Conservation (phyloP, 805 yeast species). For the Candida silvicultrix region DNA sequence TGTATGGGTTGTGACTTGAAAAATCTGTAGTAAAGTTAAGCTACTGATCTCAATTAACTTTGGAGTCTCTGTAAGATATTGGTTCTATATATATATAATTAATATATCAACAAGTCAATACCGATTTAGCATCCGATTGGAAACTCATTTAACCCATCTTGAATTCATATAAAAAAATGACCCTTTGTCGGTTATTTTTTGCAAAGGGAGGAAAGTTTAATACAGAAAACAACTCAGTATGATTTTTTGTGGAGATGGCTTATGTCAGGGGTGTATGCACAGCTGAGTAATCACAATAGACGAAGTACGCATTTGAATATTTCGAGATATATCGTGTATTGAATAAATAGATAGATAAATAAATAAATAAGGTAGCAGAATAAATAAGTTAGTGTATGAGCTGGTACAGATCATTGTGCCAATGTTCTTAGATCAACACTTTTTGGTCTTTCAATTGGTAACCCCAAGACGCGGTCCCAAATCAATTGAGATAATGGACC, state of each 20-base stretch:
- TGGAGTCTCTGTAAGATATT: too few relatives aligned
- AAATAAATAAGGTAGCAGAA: too few relatives aligned
- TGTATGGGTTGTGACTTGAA: too few relatives aligned
- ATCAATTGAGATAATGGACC: slow-evolving; percentile 77
- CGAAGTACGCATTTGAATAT: too few relatives aligned
- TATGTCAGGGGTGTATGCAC: neutral
- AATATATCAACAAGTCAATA: too few relatives aligned
- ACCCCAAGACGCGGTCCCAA: slow-evolving; percentile 70
- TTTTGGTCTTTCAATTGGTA: slow-evolving; percentile 82
- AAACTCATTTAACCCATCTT: neutral
- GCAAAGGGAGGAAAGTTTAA: neutral
- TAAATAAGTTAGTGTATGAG: too few relatives aligned
- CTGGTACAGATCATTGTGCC: neutral
- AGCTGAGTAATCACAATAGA: neutral
- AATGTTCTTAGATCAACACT: slow-evolving; percentile 19
- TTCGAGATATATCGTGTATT: neutral
- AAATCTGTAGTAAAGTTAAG: too few relatives aligned
- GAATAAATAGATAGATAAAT: neutral
- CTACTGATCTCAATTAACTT: too few relatives aligned
- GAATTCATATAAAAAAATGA: neutral
- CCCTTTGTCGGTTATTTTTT: neutral
- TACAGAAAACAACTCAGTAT: neutral
- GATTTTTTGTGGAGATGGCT: neutral
- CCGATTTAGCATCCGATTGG: too few relatives aligned
- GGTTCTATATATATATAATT: too few relatives aligned